Base-by-base conservation (phyloP, 1,284 basidiomycete species). In the Mycena citricolor region DNA sequence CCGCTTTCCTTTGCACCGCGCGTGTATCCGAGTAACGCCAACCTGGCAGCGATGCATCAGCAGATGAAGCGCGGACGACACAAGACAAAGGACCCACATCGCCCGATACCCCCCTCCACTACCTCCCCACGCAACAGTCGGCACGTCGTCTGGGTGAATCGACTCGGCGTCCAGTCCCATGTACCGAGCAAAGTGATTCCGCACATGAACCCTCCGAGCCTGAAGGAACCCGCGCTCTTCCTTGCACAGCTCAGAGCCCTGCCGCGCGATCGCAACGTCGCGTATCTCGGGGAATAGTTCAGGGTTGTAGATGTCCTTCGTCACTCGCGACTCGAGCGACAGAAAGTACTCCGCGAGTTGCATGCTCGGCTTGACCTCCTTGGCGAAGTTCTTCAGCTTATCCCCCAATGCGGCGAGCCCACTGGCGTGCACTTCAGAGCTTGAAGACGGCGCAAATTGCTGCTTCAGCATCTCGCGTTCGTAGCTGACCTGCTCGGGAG, bases 51-150 rank as follows among this genome's bases (percentile, higher is more conserved):
- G 22, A 42, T 32, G 32, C 32, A 42, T 8, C 39, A 31, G 4
- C 37, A 29, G 26, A 29, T 10, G 26, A n/a, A n/a, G n/a, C 10
- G 26, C 10, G 26, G n/a, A n/a, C 10, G n/a, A 29, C 10, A 29
- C 10, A n/a, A 29, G n/a, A n/a, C 10, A n/a, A 29, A 29, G 10
- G 25, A 29, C 37, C 24, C 10, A 39, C 37, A 42, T 42, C 22
- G 39, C 39, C 23, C 39, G 39, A 31, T 33, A 33, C 31, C 39
- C 39, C n/a, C 39, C 39, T 22, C 39, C 39, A 20, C 39, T 42
- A n/a, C 39, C 39, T 12, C 39, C 39, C n/a, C 32, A n/a, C 14
- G 26, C 39, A 19, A 41, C 31, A 12, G 34, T 26, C 5, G 39
- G 39, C 1, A 42, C 39, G 29, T 42, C 39, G 22, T 24, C 23